These are phyloP conservation scores for Cryptococcus jaspeensis DNA, from an alignment of 1,284 basidiomycete species.

Conservation along the genomic window DNA sequence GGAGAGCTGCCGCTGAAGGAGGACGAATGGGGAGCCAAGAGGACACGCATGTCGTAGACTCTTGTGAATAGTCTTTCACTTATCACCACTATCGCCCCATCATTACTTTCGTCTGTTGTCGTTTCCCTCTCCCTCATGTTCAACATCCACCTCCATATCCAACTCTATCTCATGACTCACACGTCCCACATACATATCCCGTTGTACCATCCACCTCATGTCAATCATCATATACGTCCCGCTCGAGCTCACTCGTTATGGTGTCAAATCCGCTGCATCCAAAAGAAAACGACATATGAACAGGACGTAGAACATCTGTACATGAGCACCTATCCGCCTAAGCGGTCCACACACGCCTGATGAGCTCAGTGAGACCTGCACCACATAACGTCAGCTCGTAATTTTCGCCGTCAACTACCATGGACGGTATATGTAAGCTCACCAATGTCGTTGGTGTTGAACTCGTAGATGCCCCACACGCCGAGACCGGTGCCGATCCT, in stretches of 20 bases:
- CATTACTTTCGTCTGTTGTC: no score
- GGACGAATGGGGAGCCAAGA: constrained; percentile 23
- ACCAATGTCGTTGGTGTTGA: constrained; percentile 98
- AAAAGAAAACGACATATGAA: constrained; percentile 1
- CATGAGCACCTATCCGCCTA: constrained; percentile 38
- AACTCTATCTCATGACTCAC: no score
- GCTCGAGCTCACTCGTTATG: no score
- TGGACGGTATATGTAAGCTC: constrained; percentile 35
- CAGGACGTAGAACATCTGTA: not conserved
- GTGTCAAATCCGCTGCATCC: not conserved
- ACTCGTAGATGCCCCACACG: constrained; percentile 90
- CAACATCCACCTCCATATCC: no score
- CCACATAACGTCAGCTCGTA: no score
- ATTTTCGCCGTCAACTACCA: not conserved
- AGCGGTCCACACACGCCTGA: constrained; percentile 65
- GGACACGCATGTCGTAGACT: constrained; percentile 15
- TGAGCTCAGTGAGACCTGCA: constrained; percentile 68
- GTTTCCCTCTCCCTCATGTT: not conserved
- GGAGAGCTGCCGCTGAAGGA: constrained; percentile 19
- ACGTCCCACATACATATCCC: no score
- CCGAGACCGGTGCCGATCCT: constrained; percentile 76
- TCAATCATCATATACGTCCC: no score
- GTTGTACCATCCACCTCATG: no score
- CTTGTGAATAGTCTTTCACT: not conserved
- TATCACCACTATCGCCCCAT: no score